phyloP scores from a whole-genome alignment of 345 rosid genomes.

The Gossypium ekmanianum region DNA sequence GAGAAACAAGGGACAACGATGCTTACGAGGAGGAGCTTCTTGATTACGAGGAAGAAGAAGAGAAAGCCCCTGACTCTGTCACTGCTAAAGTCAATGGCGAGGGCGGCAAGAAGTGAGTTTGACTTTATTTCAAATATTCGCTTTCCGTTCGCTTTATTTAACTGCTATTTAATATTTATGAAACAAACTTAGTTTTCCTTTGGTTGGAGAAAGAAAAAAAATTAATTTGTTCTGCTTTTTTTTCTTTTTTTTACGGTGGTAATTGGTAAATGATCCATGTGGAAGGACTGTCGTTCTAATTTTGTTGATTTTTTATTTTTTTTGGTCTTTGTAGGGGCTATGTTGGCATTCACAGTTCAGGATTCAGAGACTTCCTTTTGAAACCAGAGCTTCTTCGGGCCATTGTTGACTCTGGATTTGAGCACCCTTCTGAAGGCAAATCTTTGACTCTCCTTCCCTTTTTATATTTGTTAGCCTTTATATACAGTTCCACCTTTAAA shows the following conservation, averaged over 20 bases:
- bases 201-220: background rate
- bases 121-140: background rate
- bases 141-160: background rate
- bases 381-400: slow-evolving; percentile 99
- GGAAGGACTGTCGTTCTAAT: background rate
- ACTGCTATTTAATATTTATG: background rate
- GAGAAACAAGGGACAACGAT: slow-evolving; percentile 89
- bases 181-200: background rate
- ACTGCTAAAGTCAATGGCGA: slow-evolving; percentile 77
- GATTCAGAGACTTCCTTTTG: slow-evolving; percentile 98
- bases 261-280: background rate
- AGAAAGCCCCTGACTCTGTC: slow-evolving; percentile 69
- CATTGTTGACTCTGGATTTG: slow-evolving; percentile 96
- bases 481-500: background rate
- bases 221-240: background rate
- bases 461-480: background rate
- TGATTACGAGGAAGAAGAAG: slow-evolving; percentile 96
- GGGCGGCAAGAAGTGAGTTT: slow-evolving; percentile 73
- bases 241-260: background rate
- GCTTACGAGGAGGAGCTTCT: slow-evolving; percentile 99
- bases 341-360: slow-evolving; percentile 98
- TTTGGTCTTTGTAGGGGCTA: slow-evolving; percentile 55
- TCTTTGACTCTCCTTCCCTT: background rate
- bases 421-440: slow-evolving; percentile 98
- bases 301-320: background rate